phyloP scores from a whole-genome alignment of 306 rosid genomes.

The Ceratonia siliqua region DNA sequence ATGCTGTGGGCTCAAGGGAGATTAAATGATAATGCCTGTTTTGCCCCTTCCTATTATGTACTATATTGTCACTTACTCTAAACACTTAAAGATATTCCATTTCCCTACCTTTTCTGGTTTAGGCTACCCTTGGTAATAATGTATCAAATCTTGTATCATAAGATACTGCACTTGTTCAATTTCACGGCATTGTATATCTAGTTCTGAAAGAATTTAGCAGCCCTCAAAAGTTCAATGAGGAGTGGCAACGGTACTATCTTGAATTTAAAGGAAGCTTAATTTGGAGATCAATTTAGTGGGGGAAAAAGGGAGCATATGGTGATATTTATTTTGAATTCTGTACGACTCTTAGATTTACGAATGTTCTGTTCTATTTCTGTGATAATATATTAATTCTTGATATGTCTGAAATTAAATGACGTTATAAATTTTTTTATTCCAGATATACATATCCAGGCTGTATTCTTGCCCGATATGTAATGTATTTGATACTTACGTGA shows the following conservation, averaged over 20 bases:
- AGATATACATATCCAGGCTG: neutral
- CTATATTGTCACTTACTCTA: too few species aligned
- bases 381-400: neutral
- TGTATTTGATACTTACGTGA: neutral
- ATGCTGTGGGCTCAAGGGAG: too few species aligned
- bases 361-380: neutral
- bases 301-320: neutral
- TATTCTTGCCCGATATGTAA: neutral
- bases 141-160: too few species aligned
- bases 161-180: neutral
- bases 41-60: too few species aligned
- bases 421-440: neutral
- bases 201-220: neutral
- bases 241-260: too few species aligned
- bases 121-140: too few species aligned
- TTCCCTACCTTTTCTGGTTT: too few species aligned
- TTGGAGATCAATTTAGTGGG: too few species aligned
- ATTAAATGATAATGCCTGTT: too few species aligned
- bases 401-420: neutral
- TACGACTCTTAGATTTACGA: neutral
- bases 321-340: neutral
- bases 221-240: too few species aligned
- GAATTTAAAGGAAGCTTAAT: too few species aligned
- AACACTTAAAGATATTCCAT: too few species aligned
- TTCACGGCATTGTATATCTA: neutral